Base-by-base conservation (phyloP, 2,329 filamentous ascomycete species). In the Fusarium sp. region DNA sequence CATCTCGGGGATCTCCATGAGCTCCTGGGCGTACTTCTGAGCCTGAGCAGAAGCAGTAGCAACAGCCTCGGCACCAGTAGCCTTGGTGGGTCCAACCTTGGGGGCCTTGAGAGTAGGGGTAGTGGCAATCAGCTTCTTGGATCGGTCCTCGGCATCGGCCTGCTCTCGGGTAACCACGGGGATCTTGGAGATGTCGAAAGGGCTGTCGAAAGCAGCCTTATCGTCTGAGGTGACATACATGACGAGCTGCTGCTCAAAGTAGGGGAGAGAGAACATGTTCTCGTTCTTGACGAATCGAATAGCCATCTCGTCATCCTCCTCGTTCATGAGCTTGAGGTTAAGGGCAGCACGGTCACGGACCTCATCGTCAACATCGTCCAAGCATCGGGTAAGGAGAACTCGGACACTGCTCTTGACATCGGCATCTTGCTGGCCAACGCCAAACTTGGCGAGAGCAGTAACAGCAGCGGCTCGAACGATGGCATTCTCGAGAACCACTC, bases 341-440 rank as follows among this genome's bases (percentile, higher is more conserved):
- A 99, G 84, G 6, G 95, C 94, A 67, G 96, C 96, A 79, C 96
- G 94, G 79, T 99, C 96, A 74, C 96, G 90, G 62, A 99, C 96
- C 83, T 99, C 96, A 77, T 99, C 96, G 81, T 99, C 96, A 6
- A 94, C 94, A 79, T 99, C 96, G 80, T 99, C 96, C 75, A 99
- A 83, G 80, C 96, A 99, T 78, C 96, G 89, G 27, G 92, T 97
- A 38, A 99, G 90, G 48, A 99, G 87, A 52, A 99, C 96, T 70
- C 92, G 89, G 55, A 99, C 95, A 79, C 94, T 98, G 75, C 93
- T 91, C 89, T 98, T 98, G 76, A 99, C 94, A 80, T 99, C 96
- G 1, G 93, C 91, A 77, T 98, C 96, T 82, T 97, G 94, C 81
- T 98, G 96, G 34, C 93, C 94, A 62, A 98, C 95, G 75, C 96